Conservation (phyloP, 768 basidiomycete genomes). For the Krasilnikovozyma curviuscula region DNA sequence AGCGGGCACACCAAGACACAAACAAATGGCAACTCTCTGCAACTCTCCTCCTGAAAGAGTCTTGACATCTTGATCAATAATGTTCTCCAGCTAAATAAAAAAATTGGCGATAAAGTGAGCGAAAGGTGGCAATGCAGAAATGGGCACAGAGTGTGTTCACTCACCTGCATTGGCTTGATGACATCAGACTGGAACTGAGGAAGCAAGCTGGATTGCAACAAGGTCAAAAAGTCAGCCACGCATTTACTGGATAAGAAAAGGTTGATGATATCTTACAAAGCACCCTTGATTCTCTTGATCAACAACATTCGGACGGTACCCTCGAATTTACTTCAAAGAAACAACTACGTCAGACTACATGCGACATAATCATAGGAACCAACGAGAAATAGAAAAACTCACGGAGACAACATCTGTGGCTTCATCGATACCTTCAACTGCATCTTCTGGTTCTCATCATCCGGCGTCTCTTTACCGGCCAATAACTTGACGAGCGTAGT, state of each 20-base stretch:
- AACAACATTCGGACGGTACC: conserved; percentile 91
- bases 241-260: neutral
- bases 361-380: neutral
- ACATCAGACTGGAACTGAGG: conserved; percentile 99
- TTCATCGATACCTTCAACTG: conserved; percentile 64
- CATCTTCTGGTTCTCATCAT: conserved; percentile 54
- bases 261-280: conserved; percentile 33
- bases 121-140: too few species aligned
- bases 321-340: conserved; percentile 46
- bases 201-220: conserved; percentile 1
- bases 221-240: neutral
- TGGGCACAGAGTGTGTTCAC: too few species aligned
- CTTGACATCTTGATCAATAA: conserved; percentile 96
- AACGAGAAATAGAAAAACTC: neutral
- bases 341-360: neutral
- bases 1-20: conserved; percentile 55
- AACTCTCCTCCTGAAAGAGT: conserved; percentile 96
- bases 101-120: too few species aligned
- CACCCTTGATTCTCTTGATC: conserved; percentile 77
- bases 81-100: conserved; percentile 73
- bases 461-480: conserved; percentile 70
- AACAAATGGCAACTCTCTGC: conserved; percentile 88
- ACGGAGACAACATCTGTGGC: conserved; percentile 49
- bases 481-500: conserved; percentile 92
- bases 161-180: conserved; percentile 89